Conservation (phyloP, 768 basidiomycete genomes). For the Trametes cinnabarina region DNA sequence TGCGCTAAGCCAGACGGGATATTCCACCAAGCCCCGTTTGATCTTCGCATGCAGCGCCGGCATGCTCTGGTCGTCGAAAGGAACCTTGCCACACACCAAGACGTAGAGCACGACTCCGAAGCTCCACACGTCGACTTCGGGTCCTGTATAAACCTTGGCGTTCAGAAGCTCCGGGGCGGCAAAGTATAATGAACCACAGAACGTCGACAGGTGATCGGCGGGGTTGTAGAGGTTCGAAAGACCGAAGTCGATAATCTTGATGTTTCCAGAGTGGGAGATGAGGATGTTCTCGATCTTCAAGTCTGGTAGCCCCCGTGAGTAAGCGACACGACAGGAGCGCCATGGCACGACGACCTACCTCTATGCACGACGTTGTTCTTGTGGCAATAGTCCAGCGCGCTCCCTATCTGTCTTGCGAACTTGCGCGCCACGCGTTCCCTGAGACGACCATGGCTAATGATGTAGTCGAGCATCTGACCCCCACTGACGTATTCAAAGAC, state of each 20-base stretch:
- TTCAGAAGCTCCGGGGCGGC: conserved; percentile 97
- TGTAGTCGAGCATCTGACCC: conserved; percentile 99
- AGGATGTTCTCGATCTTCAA: conserved; percentile 99
- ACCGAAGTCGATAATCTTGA: conserved; percentile 99
- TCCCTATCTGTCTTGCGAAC: conserved; percentile 96
- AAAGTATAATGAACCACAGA: conserved; percentile 97
- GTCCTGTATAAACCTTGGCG: conserved; percentile 94
- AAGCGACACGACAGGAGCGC: conserved; percentile 12
- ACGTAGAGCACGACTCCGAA: conserved; percentile 98
- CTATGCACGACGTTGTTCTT: conserved; percentile 97
- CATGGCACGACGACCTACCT: conserved; percentile 39
- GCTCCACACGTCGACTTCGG: conserved; percentile 98
- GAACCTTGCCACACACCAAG: conserved; percentile 97
- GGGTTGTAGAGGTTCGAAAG: conserved; percentile 95
- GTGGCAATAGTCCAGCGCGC: conserved; percentile 95
- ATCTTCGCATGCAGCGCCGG: conserved; percentile 99
- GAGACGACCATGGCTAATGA: conserved; percentile 95
- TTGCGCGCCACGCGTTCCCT: conserved; percentile 95
- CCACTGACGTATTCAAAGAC: conserved; percentile 98
- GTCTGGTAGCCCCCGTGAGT: conserved; percentile 42
- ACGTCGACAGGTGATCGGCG: conserved; percentile 77
- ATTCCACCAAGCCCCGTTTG: conserved; percentile 95
- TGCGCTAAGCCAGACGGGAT: conserved; percentile 93
- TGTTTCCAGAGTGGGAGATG: conserved; percentile 97
- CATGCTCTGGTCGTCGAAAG: conserved; percentile 99